Base-by-base conservation (phyloP, 2,329 filamentous ascomycete species). In the Endoconidiophora polonica region DNA sequence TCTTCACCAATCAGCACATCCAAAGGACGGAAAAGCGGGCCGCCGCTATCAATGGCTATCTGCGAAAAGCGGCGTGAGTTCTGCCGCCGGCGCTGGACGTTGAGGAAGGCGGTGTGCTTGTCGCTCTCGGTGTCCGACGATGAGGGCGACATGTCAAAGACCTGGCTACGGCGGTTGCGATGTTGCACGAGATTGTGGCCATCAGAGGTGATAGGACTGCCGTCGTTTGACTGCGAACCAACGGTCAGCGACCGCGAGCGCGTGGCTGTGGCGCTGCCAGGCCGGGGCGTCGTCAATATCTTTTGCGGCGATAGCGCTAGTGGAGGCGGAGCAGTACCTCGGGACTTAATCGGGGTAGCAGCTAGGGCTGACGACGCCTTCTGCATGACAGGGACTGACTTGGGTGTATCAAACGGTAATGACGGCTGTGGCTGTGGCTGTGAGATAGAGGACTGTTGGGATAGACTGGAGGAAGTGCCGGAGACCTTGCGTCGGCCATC, bases 1-100 rank as follows among this genome's bases (percentile, higher is more conserved):
- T 98, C 91, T 66, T 98, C 91, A 61, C 91, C 96, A 47, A 98
- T 94, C 47, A 98, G 71, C 4, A 98, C 83, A 63, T 98, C 91
- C 47, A 98, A 67, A 2, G 91, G 87, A 26, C 91, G 77, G 66
- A 95, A 98, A 36, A 81, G 76, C 2, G 91, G 91, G 0, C 83
- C 83, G 4, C 49, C 52, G 48, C 90, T 87, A 39, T 83, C 76
- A 37, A 94, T 71, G 46, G 81, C 88, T 59, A 96, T 88, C 59
- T 94, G 87, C 0, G 91, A 98, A 60, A 96, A 75, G 46, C 91
- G 79, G 18, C 91, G 75, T n/a, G 90, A 94, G 63, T 88, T 95
- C 62, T 96, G 90, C n/a, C 91, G 79, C 7, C 90, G 81, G 36
- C 90, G 76, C 61, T 98, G 91, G 3, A 98, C 90, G 47, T 93